Base-by-base conservation (phyloP, 108 stramenopile species). In the Skeletonema potamos region DNA sequence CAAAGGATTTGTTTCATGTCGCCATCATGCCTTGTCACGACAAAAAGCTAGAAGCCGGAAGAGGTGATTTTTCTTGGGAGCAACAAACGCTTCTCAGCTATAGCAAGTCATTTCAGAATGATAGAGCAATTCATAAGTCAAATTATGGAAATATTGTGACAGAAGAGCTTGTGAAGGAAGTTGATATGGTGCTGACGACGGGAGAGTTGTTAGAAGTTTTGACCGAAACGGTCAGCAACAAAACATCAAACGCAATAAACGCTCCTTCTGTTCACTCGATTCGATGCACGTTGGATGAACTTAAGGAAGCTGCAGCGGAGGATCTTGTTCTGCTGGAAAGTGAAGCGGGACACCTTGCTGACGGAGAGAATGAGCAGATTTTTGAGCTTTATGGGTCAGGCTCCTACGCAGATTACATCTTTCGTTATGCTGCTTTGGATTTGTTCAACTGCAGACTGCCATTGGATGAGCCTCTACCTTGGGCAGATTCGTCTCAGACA, bases 1-100 rank as follows among this genome's bases (percentile, higher is more conserved):
- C 55, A 15, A 54, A 20, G 15, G 44, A 67, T 11, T 62, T 67
- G 27, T 77, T 58, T 81, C 75, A 72, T 69, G 79, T 81, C 58
- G 92, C 96, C 9, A 84, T 99, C 61, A 94, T 94, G 94, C 98
- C 98, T 12, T 99, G 99, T 86, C 96, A 96, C 69, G 99, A 99
- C 80, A 99, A 99, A 69, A 99, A 99, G 83, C 79, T 99, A 27
- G 99, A 99, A 88, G 98, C 98, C 7, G 89, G 93, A 13, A 88
- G 99, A 30, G 82, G 83, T 56, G 97, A 96, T 67, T 88, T 96
- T 80, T 68, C 75, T 12, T 74, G 76, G 74, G 78, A 81, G 58
- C 48, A 29, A 39, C 76, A 68, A 30, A 44, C 72, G 36, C 41
- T 79, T 36, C 58, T 74, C 46, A 68, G 68, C 36, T 78, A 81